phyloP scores from a whole-genome alignment of 2,329 filamentous ascomycete species.

The Curvularia verruculosa region DNA sequence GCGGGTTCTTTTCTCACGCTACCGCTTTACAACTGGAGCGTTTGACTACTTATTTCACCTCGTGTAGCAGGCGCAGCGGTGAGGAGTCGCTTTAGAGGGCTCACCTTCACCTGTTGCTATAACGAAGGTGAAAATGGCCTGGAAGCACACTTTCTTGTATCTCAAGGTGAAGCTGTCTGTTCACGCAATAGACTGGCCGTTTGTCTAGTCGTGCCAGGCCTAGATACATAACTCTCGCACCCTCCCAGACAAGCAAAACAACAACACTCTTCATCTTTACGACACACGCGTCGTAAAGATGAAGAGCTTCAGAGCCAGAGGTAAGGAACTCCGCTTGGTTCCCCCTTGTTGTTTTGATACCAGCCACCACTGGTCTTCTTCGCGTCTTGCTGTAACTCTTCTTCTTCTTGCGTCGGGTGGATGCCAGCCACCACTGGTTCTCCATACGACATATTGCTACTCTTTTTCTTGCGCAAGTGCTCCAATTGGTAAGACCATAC shows the following conservation, averaged over 20 bases:
- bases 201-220: too few relatives aligned
- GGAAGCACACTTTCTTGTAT: not conserved
- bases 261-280: not conserved
- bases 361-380: too few relatives aligned
- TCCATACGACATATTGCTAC: not conserved
- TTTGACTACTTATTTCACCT: not conserved
- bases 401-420: too few relatives aligned
- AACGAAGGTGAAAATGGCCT: not conserved
- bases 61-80: not conserved
- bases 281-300: constrained; percentile 10
- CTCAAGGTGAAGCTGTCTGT: constrained; percentile 1
- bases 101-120: constrained; percentile 2
- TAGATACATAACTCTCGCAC: too few relatives aligned
- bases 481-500: too few relatives aligned
- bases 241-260: too few relatives aligned
- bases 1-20: too few relatives aligned
- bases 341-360: too few relatives aligned
- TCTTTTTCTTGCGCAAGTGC: not conserved
- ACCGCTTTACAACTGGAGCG: not conserved
- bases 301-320: constrained; percentile 30
- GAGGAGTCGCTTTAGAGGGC: not conserved
- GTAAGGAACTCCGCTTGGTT: constrained; percentile 7
- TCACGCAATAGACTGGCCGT: too few relatives aligned
- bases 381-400: too few relatives aligned
- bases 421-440: too few relatives aligned